Evolutionary conservation across 2,329 filamentous ascomycete genomes (phyloP), one percentile per base, ranked within the genome.

Genomic region (Lecanicillium sp.): DNA sequence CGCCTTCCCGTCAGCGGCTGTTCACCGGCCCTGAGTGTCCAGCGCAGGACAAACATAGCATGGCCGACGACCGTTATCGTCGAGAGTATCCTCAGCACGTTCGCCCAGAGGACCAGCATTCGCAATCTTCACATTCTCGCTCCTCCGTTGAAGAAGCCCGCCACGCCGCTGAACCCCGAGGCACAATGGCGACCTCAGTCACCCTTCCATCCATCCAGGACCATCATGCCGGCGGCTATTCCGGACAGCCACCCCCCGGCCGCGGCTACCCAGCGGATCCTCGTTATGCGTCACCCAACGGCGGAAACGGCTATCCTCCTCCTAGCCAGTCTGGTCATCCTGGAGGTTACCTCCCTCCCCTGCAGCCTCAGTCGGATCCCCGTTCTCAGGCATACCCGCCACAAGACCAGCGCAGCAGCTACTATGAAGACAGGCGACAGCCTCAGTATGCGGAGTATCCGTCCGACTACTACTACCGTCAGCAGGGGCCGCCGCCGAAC

Each of bases 141-240:
- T 51, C 55, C 48, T 67, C 68, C 50, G 68, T 67, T 48, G 70
- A 73, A 53, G 66, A 67, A 52, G 58, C 62, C 39, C 61, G 64
- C 37, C 65, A 63, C 14, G 41, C 50, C 37, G 54, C 62, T 49
- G 56, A 55, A 30, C 54, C 60, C 45, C 54, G 58, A 56, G 46
- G 54, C 54, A 64, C 55, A 54, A 74, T 74, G 68, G 68, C 71
- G 44, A 60, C 67, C 42, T 63, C 67, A 49, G 67, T 74, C 50
- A 74, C 68, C 51, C 62, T 75, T 27, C 74, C 75, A 1, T 70
- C 74, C 15, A 77, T 78, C 45, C 67, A 75, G 46, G 74, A 76
- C 56, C 61, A 68, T 39, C 64, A 69, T 43, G 57, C 61, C 27
- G 55, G 62, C 49, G 53, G 57, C 15, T 70, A 70, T 48, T 59